Conservation (phyloP, 768 basidiomycete species). For the Pleurotus tuoliensis region DNA sequence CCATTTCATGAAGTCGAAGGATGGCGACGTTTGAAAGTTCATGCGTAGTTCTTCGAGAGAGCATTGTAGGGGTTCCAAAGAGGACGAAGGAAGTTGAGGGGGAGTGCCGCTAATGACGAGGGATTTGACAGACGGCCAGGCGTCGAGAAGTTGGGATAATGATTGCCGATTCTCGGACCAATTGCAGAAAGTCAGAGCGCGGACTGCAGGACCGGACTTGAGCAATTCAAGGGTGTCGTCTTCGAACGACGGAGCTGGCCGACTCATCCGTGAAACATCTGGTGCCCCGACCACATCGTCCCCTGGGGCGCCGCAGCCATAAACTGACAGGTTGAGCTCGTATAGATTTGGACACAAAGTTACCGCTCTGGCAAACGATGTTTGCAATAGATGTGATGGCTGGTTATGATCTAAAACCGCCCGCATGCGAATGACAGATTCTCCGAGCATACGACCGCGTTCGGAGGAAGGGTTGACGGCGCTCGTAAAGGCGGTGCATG, state of each 20-base stretch:
- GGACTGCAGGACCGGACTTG: slow-evolving; percentile 48
- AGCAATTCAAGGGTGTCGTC: slow-evolving; percentile 47
- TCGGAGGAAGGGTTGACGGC: slow-evolving; percentile 45
- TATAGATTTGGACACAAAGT: slow-evolving; percentile 56
- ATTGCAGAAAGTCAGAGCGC: slow-evolving; percentile 59
- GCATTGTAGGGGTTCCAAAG: slow-evolving; percentile 40
- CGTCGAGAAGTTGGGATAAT: slow-evolving; percentile 57
- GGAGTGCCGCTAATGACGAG: slow-evolving; percentile 58
- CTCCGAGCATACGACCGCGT: slow-evolving; percentile 47
- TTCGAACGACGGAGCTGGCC: slow-evolving; percentile 52
- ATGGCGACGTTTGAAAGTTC: slow-evolving; percentile 63
- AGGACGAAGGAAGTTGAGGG: slow-evolving; percentile 43
- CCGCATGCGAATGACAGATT: slow-evolving; percentile 49
- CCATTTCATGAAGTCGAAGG: slow-evolving; percentile 64
- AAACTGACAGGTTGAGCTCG: slow-evolving; percentile 53
- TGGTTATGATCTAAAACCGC: slow-evolving; percentile 68
- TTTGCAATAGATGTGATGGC: slow-evolving; percentile 50
- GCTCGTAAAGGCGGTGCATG: slow-evolving; percentile 49
- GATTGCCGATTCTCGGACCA: slow-evolving; percentile 62
- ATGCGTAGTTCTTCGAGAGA: slow-evolving; percentile 51
- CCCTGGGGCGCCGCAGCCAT: slow-evolving; percentile 51
- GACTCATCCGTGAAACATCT: slow-evolving; percentile 41
- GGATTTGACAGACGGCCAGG: slow-evolving; percentile 55
- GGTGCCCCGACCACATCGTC: slow-evolving; percentile 46
- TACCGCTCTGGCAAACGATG: slow-evolving; percentile 56